phyloP scores from a whole-genome alignment of 139 green algal species.

The Asterochloris erici region DNA sequence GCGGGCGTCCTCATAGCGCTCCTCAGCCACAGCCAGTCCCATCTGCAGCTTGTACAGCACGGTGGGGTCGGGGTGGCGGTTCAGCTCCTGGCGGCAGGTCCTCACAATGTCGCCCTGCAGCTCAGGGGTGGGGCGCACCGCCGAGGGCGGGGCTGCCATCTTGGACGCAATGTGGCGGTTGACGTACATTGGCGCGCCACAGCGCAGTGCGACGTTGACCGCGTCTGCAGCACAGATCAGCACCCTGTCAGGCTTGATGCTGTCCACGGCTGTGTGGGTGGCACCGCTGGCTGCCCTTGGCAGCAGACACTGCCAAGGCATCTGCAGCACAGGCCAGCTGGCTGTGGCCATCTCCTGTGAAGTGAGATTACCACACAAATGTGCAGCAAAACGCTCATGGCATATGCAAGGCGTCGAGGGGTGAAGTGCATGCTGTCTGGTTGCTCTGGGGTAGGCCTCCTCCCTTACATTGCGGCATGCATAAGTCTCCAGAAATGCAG shows the following conservation, averaged over 20 bases:
- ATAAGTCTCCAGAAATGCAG: no score
- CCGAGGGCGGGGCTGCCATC: slow-evolving; percentile 1
- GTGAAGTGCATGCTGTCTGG: no score
- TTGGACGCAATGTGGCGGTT: slow-evolving; percentile 36
- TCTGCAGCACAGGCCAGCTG: no score
- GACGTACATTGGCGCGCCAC: slow-evolving; percentile 73
- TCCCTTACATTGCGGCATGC: no score
- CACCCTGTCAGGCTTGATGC: slow-evolving; percentile 4
- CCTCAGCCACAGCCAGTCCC: slow-evolving; percentile 73
- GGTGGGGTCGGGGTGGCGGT: slow-evolving; percentile 69
- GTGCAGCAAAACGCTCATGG: no score
- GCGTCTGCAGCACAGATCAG: slow-evolving; percentile 47
- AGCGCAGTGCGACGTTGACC: slow-evolving; percentile 83
- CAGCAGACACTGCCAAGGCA: no score
- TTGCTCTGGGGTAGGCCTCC: no score
- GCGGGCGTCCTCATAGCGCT: slow-evolving; percentile 73
- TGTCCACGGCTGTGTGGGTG: background rate
- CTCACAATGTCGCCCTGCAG: slow-evolving; percentile 48
- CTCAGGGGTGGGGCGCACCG: background rate
- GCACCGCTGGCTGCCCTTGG: no score
- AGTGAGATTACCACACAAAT: no score
- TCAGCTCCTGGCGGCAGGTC: slow-evolving; percentile 60
- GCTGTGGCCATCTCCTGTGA: no score
- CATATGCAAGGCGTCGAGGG: no score
- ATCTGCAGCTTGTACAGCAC: slow-evolving; percentile 72